Evolutionary conservation across 768 basidiomycete genomes (phyloP).

Genomic region (Termitomyces sp.): DNA sequence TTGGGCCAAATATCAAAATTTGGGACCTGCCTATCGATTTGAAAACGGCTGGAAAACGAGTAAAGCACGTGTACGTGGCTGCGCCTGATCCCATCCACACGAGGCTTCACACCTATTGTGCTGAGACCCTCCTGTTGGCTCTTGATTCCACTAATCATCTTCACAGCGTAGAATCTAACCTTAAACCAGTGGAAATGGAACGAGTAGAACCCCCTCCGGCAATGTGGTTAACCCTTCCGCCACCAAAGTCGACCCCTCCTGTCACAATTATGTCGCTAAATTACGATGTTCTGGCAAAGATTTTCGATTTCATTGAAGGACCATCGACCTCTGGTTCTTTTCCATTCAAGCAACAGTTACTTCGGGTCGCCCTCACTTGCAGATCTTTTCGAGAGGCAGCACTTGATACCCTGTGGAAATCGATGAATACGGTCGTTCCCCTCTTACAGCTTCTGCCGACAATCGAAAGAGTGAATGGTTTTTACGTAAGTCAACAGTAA

Average conservation of each 20-base stretch:
- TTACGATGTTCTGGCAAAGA: neutral
- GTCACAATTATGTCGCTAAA: neutral
- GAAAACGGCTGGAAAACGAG: no score
- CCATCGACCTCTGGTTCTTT: neutral
- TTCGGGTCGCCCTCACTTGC: conserved; percentile 6
- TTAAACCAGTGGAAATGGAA: no score
- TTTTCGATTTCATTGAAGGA: neutral
- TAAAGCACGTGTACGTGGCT: no score
- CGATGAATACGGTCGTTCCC: neutral
- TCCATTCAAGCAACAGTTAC: neutral
- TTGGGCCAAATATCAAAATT: no score
- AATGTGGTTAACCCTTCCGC: neutral
- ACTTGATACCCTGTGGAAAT: conserved; percentile 7
- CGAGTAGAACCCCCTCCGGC: no score
- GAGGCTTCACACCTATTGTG: no score
- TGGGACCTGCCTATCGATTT: no score
- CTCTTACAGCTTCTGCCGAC: neutral
- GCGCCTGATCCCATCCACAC: no score
- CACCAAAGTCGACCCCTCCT: neutral
- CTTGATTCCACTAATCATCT: no score
- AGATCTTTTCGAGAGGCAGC: conserved; percentile 6
- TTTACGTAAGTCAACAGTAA: neutral
- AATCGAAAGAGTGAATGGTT: neutral
- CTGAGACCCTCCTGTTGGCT: no score
- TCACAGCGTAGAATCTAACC: no score